A percentile compares a stretch with the other conserved stretches of the same genome.
These are phyloP conservation scores for Aotearoamyces nothofagi DNA, from an alignment of 2,329 filamentous ascomycete species.

Conservation along the genomic window DNA sequence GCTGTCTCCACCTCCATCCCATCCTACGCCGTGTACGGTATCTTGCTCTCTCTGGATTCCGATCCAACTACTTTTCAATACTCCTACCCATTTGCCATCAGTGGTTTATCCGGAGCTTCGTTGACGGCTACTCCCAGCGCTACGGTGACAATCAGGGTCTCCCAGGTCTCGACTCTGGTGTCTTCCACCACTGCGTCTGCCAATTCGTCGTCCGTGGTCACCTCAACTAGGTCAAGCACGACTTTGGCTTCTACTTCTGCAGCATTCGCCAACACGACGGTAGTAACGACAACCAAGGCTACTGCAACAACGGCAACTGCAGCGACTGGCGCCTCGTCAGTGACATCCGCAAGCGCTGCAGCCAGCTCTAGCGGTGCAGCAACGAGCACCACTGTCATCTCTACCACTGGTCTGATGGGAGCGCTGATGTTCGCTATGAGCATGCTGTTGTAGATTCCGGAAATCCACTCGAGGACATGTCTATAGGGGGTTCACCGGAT, in stretches of 20 bases:
- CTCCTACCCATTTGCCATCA: constrained; percentile 38
- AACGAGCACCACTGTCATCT: neutral
- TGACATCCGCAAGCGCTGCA: neutral
- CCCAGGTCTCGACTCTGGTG: neutral
- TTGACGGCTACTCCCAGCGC: neutral
- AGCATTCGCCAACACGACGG: neutral
- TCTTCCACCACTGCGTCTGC: neutral
- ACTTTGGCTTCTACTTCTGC: neutral
- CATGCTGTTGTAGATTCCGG: neutral
- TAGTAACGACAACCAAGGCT: neutral
- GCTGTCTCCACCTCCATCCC: constrained; percentile 29
- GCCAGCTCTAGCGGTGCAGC: neutral
- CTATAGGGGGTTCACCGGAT: too few relatives aligned
- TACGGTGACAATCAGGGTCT: neutral
- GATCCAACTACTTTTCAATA: constrained; percentile 39
- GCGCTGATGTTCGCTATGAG: neutral
- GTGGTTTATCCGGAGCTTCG: constrained; percentile 3
- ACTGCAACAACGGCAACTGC: neutral
- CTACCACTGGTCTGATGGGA: neutral
- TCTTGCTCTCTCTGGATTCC: constrained; percentile 35
- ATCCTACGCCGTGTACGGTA: constrained; percentile 34
- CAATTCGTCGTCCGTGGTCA: neutral
- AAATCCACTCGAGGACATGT: too few relatives aligned
- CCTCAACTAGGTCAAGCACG: neutral
- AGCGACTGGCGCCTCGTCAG: neutral